phyloP scores from a whole-genome alignment of 139 green algal genomes.

The Gonium pectorale region DNA sequence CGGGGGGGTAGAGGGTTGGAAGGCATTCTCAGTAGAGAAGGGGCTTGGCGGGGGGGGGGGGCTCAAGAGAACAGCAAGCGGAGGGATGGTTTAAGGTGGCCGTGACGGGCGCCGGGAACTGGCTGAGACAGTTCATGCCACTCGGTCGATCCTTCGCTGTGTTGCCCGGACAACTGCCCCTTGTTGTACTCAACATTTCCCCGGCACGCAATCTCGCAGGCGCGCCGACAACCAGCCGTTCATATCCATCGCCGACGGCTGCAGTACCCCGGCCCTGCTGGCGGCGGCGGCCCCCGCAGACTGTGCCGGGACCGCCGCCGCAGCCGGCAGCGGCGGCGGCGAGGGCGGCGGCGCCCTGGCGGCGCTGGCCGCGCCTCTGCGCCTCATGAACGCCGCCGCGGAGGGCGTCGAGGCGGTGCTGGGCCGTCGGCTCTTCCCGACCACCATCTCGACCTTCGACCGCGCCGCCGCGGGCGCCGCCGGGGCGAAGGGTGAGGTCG shows the following conservation, averaged over 20 bases:
- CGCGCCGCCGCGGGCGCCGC: not conserved
- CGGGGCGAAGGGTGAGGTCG: not conserved
- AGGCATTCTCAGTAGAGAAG: too few relatives aligned
- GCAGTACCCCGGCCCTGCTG: not conserved
- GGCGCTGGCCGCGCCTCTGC: not conserved
- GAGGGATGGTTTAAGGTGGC: too few relatives aligned
- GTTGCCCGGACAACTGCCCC: too few relatives aligned
- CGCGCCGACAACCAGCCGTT: constrained; percentile 25
- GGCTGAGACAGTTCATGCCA: too few relatives aligned
- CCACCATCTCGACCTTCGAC: not conserved
- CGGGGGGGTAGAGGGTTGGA: too few relatives aligned
- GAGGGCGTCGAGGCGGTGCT: not conserved
- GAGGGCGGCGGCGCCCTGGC: not conserved
- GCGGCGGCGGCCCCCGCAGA: not conserved
- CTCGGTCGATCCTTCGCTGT: too few relatives aligned
- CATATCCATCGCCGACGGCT: not conserved
- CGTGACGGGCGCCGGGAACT: too few relatives aligned
- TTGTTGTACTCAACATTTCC: too few relatives aligned
- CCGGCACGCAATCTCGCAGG: too few relatives aligned
- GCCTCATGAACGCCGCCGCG: not conserved
- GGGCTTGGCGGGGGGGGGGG: too few relatives aligned
- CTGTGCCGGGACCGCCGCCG: not conserved
- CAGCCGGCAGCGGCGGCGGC: not conserved
- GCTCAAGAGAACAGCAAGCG: too few relatives aligned
- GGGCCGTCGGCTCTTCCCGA: constrained; percentile 23